Evolutionary conservation across 345 rosid genomes (phyloP).

Genomic region (Syzygium oleosum): DNA sequence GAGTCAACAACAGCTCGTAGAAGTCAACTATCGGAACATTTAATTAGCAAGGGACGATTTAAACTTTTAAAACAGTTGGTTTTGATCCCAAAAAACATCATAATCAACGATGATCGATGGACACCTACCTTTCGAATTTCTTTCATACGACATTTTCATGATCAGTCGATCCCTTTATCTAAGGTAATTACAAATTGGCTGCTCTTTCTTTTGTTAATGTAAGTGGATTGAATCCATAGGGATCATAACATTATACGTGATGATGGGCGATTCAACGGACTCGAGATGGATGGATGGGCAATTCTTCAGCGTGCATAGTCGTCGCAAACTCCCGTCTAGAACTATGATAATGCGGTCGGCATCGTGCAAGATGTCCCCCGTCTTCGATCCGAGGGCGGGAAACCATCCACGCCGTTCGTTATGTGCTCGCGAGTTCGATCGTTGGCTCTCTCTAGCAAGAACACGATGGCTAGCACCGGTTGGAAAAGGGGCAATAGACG

Average conservation of each 20-base stretch:
- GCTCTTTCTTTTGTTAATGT: neutral
- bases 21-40: neutral
- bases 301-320: fast-evolving
- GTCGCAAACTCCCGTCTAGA: fast-evolving
- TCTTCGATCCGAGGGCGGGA: neutral
- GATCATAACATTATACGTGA: neutral
- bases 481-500: neutral
- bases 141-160: no score
- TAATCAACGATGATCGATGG: neutral
- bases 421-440: neutral
- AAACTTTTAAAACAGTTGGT: neutral
- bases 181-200: neutral
- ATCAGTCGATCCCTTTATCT: neutral
- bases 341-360: fast-evolving
- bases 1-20: neutral
- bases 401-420: neutral
- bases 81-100: neutral
- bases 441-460: neutral
- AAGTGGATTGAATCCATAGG: fast-evolving
- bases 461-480: neutral
- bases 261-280: no score
- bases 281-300: fast-evolving
- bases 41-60: neutral
- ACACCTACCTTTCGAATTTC: neutral
- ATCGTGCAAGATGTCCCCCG: neutral